Evolutionary conservation across 1,284 basidiomycete genomes (phyloP), one percentile per base, ranked within the genome.

Genomic region (Retiboletus fuscus): DNA sequence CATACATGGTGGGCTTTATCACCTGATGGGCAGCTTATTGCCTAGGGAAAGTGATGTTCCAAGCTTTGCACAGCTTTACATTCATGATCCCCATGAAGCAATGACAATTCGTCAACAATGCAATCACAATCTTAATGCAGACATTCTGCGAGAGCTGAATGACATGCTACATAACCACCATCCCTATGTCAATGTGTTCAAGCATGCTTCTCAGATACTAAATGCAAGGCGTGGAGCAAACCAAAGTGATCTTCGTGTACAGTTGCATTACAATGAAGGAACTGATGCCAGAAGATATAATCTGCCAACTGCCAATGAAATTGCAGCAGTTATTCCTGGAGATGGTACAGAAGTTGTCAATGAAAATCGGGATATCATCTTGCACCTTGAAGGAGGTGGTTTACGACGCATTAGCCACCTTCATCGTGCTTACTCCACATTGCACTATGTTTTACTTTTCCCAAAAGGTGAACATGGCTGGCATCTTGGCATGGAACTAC

Each of bases 301-400:
- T 16, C 15, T 58, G 30, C 57, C 30, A 58, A 30, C 57, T 39
- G 34, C 22, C 6, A 13, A 58, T 34, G 57, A 58, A 58, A 41
- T 39, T 58, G 57, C 57, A 39, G 57, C 34, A 20, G 18, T 58
- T 39, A 58, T 58, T 58, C 57, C 57, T 58, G 57, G 34, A 58
- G 57, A 58, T 58, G 57, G 57, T 20, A 39, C 57, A 39, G 30
- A 58, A 28, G 57, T 58, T 10, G 34, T 58, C 20, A 58, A 58
- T 58, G 30, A 58, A 34, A 58, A 58, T 24, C 16, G 57, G 11
- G 34, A 58, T 58, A 60, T 39, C 22, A n/a, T 60, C 41, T 18
- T 60, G 20, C 13, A 22, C 8, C 41, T 39, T 41, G 5, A 16
- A 39, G 57, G 34, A 24, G 10, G 30, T 15, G 34, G 57, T 5